These are phyloP conservation scores for Emergomyces pasteurianus DNA, from an alignment of 2,329 filamentous ascomycete genomes.

Conservation along the genomic window DNA sequence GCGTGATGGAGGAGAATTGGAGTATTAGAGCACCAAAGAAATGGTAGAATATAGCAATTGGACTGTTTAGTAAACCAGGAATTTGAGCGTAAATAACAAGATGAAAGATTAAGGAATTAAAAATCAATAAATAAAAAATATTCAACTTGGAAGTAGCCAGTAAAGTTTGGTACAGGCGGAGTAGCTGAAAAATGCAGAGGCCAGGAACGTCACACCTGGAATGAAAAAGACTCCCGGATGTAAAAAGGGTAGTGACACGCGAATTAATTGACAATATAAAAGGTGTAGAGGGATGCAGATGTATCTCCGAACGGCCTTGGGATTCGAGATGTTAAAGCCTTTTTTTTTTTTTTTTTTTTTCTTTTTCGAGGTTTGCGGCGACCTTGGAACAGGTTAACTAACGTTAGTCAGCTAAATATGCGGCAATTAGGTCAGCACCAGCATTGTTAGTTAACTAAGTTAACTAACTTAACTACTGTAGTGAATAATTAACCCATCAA, in stretches of 20 bases:
- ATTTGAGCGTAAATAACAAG: not conserved
- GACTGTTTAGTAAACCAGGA: not conserved
- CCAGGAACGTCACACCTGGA: not conserved
- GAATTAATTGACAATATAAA: not conserved
- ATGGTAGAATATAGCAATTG: not conserved
- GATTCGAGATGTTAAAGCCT: not conserved
- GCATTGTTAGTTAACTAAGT: no score
- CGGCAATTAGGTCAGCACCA: not conserved
- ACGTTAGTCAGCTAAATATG: not conserved
- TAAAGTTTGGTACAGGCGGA: not conserved
- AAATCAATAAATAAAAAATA: not conserved
- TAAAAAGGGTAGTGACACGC: not conserved
- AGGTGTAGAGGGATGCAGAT: not conserved
- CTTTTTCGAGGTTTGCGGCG: not conserved
- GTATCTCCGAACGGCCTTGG: not conserved
- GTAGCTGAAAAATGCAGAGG: not conserved
- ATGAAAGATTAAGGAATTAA: not conserved
- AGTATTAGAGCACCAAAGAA: not conserved
- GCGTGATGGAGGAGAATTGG: not conserved
- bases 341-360: not conserved
- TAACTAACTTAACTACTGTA: no score
- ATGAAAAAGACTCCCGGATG: not conserved
- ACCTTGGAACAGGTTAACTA: not conserved
- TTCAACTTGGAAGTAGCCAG: not conserved
- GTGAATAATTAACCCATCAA: no score